Evolutionary conservation across 441 rosid genomes (phyloP).

Genomic region (Adansonia grandidieri): DNA sequence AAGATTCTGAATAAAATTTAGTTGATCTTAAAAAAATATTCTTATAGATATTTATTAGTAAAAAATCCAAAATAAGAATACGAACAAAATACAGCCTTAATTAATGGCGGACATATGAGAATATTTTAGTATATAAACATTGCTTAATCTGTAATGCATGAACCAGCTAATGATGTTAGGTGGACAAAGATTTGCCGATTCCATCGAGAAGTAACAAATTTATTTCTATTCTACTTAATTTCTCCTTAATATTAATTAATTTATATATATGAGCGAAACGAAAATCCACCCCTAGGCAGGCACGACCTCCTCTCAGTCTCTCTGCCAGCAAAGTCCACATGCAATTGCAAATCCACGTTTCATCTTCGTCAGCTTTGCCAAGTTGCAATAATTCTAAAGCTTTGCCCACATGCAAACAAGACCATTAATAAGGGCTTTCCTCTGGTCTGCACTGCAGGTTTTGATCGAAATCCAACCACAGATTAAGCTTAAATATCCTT

Average conservation of each 20-base stretch:
- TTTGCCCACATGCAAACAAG: not conserved
- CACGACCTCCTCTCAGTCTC: too few relatives aligned
- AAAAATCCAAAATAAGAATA: too few relatives aligned
- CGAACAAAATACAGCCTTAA: too few relatives aligned
- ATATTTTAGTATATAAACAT: too few relatives aligned
- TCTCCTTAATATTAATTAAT: not conserved
- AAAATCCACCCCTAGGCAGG: not conserved
- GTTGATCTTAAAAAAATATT: too few relatives aligned
- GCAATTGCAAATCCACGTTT: not conserved
- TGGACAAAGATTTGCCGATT: not conserved
- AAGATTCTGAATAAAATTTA: too few relatives aligned
- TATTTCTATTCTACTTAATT: not conserved
- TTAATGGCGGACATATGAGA: too few relatives aligned
- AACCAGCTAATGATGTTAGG: not conserved
- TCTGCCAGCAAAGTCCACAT: slow-evolving; percentile 1
- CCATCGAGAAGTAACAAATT: not conserved
- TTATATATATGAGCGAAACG: not conserved
- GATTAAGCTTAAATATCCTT: not conserved
- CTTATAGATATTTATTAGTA: too few relatives aligned
- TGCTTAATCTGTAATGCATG: not conserved
- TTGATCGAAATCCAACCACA: not conserved
- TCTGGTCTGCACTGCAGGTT: not conserved
- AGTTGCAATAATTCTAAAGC: not conserved
- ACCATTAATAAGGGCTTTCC: not conserved
- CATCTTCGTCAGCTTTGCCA: not conserved